A percentile compares a stretch with the other conserved stretches of the same genome.
phyloP scores from a whole-genome alignment of 2,329 filamentous ascomycete species.

The Diaporthe amygdali region DNA sequence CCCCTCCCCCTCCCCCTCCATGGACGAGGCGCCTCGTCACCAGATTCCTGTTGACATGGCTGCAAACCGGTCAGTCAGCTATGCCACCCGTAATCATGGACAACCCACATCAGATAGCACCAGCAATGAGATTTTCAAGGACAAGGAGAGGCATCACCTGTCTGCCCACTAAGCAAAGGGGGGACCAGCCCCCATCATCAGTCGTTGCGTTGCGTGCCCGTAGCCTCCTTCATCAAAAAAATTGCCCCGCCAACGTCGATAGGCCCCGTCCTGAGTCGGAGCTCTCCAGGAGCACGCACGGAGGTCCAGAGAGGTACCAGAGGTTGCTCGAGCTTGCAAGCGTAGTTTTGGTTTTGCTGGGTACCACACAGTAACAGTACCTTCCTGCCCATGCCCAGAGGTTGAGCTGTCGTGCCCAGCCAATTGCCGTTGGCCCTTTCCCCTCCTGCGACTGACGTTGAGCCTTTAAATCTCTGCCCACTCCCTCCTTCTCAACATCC shows the following conservation, averaged over 20 bases:
- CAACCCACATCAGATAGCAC: not conserved
- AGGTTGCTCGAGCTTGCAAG: not conserved
- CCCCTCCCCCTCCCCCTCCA: conserved; percentile 20
- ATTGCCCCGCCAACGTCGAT: conserved; percentile 20
- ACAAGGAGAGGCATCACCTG: conserved; percentile 3
- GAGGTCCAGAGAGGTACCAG: not conserved
- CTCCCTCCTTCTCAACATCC: conserved; percentile 15
- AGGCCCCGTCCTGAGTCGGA: conserved; percentile 18
- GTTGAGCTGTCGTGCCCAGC: conserved; percentile 13
- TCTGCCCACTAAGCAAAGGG: conserved; percentile 4
- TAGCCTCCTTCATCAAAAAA: conserved; percentile 13
- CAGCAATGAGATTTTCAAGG: not conserved
- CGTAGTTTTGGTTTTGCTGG: not conserved
- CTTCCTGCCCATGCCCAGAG: not conserved
- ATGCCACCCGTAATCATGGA: not conserved
- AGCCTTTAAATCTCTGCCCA: conserved; percentile 27
- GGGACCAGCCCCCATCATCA: not conserved
- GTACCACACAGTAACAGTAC: not conserved
- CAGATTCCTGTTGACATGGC: not conserved
- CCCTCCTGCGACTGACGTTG: conserved; percentile 23
- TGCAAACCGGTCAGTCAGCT: not conserved
- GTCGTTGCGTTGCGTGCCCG: conserved; percentile 2
- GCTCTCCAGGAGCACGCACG: conserved; percentile 16
- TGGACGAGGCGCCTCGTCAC: not conserved
- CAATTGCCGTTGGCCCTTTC: conserved; percentile 7